Conservation (phyloP, 352 stramenopile species). For the Phytophthora sp. region DNA sequence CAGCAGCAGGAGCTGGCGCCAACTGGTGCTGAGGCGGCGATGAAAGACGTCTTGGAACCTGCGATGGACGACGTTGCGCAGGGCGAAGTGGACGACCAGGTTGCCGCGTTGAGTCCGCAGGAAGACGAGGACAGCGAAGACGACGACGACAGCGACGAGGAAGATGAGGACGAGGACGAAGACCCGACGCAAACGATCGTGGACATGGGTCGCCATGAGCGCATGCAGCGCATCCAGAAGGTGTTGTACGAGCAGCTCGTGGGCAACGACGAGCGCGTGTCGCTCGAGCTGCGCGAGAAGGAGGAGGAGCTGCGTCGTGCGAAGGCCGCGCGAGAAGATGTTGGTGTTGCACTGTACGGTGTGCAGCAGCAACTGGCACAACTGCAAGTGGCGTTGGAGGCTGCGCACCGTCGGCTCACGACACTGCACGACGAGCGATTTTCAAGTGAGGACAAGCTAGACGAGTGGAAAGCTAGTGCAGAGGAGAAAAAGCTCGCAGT, state of each 20-base stretch:
- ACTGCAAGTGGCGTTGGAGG: constrained; percentile 91
- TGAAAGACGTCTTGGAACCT: constrained; percentile 2
- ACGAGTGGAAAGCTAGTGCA: constrained; percentile 69
- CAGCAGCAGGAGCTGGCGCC: not conserved
- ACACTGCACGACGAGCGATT: constrained; percentile 70
- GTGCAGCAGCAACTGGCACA: constrained; percentile 95
- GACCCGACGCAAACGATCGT: constrained; percentile 83
- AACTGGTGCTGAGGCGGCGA: not conserved
- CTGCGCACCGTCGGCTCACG: constrained; percentile 77
- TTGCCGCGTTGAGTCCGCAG: not conserved
- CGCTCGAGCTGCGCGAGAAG: constrained; percentile 78
- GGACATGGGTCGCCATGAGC: constrained; percentile 76
- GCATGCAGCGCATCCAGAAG: constrained; percentile 89
- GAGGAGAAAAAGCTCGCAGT: constrained; percentile 68
- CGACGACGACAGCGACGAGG: constrained; percentile 45
- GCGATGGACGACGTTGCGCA: constrained; percentile 7
- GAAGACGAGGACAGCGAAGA: constrained; percentile 47
- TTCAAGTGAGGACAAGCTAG: constrained; percentile 69
- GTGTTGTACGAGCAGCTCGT: constrained; percentile 81
- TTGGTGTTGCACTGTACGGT: constrained; percentile 93
- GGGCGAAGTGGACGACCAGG: constrained; percentile 3
- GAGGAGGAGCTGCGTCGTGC: constrained; percentile 74
- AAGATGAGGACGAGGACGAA: constrained; percentile 65
- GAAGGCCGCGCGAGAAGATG: constrained; percentile 83
- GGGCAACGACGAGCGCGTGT: constrained; percentile 75